Conservation (phyloP, 1,284 basidiomycete genomes). For the Porogramme epimiltina region DNA sequence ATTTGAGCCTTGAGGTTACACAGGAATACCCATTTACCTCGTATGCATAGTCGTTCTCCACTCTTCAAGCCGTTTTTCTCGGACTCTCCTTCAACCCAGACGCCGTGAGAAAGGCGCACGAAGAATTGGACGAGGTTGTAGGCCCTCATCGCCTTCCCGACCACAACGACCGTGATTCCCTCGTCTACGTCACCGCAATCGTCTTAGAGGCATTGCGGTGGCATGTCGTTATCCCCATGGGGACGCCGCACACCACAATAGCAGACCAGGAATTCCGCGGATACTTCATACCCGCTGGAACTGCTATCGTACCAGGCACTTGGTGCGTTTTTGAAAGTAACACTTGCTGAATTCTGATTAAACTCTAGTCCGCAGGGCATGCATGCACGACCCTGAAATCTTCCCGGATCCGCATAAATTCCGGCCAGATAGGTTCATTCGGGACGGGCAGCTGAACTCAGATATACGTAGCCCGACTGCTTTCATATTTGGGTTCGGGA, state of each 20-base stretch:
- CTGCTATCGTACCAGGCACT: constrained; percentile 16
- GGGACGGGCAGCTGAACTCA: constrained; percentile 18
- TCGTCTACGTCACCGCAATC: constrained; percentile 25
- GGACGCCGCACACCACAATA: constrained; percentile 3
- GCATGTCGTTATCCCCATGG: constrained; percentile 19
- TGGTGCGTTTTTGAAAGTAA: constrained; percentile 15
- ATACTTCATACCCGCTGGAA: constrained; percentile 25
- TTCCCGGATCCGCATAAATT: constrained; percentile 21
- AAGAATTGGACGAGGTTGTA: constrained; percentile 32
- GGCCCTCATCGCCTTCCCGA: constrained; percentile 25
- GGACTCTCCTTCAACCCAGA: constrained; percentile 38
- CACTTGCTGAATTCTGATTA: neutral
- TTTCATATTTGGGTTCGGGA: constrained; percentile 23
- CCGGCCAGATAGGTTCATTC: constrained; percentile 23
- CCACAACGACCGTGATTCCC: constrained; percentile 13
- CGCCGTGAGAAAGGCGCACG: constrained; percentile 30
- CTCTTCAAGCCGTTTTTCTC: constrained; percentile 32
- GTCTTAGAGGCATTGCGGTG: constrained; percentile 25
- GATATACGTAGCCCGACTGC: constrained; percentile 11
- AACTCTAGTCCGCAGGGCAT: constrained; percentile 11
- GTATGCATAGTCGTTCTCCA: constrained; percentile 21
- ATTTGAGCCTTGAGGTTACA: too few relatives aligned
- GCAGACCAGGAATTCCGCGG: constrained; percentile 20
- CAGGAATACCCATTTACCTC: neutral
- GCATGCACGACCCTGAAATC: constrained; percentile 18